Evolutionary conservation across 2,329 filamentous ascomycete genomes (phyloP), one percentile per base, ranked within the genome.

Genomic region (Alternaria longipes): DNA sequence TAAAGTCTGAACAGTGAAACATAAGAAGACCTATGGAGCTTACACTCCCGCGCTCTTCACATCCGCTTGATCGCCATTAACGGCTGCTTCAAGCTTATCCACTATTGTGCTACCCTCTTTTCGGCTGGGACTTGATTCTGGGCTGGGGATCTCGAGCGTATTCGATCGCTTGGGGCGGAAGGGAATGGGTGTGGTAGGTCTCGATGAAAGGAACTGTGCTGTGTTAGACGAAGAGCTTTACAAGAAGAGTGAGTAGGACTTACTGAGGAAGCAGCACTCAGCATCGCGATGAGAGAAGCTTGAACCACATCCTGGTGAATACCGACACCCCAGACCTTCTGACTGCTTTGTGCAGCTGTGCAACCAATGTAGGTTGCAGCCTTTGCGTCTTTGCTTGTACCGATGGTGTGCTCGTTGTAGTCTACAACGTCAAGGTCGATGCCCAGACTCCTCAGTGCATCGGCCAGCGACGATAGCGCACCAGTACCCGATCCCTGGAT

Each of bases 351-450:
- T 4, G 86, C 81, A 20, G 89, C 85, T 28, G 86, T 93, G 80
- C 93, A 97, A 79, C 97, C 92, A 66, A 98, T 97, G 77, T 96
- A 98, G 2, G 94, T 92, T 2, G 93, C 94, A n/a, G 94, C 94
- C 83, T 96, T 96, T 68, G 94, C 92, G 63, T 93, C 88, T 59
- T 89, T 87, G 63, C 92, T 92, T 53, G 85, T 84, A 67, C 93
- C 93, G 69, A 98, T 93, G 28, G 94, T 91, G 81, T 98, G 94
- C 80, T 98, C 95, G 84, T 96, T 97, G 84, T 98, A 98, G 78
- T 97, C 93, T 46, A 90, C 87, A 53, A 98, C 93, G 75, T 98
- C 94, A 24, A 98, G 84, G 74, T 96, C 90, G 65, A 98, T 90
- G 60, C 92, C 92, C 34, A 98, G 81, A 16, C 85, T 84, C 70